Base-by-base conservation (phyloP, 257 asterid genomes). In the Solanum bukasovii region DNA sequence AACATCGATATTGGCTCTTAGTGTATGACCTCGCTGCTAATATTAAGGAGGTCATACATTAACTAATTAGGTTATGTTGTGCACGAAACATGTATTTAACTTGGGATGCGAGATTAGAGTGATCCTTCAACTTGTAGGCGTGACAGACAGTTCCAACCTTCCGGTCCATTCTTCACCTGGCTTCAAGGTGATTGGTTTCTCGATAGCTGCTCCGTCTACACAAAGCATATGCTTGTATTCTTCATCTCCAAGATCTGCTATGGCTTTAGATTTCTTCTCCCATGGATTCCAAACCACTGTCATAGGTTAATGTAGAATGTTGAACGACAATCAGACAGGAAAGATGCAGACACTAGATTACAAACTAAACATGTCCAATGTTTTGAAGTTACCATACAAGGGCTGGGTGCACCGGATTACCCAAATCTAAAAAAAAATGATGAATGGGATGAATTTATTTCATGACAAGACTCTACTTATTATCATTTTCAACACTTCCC, bases 241-340 rank as follows among this genome's bases (percentile, higher is more conserved):
- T 7, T 94, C 97, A 35, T 95, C 97, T 20, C 96, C 99, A 9
- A 96, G 91, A 89, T 96, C 98, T 5, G 72, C 42, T 59, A 93
- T 94, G 16, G 91, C 89, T 89, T 85, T 91, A 5, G 99, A 89
- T 87, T 91, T 96, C 93, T 92, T 94, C 73, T 94, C 98, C 98
- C 98, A 95, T 83, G 98, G 98, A 93, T 95, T 96, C 99, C 99
- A 96, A 33, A 96, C 99, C 89, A 93, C 99, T 94, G 88, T 35
- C 12, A 67, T 46, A 37, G 5, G 27, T 81, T 9, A 29, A 81
- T 16, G 68, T 5, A 46, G 68, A 29, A 25, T 27, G 38, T 44
- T 79, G 23, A 79, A 14, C 5, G 29, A 81, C 16, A 44, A 44
- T 29, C 42, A 16, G 68, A 27, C 34, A n/a, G 61, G 23, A 37